Evolutionary conservation across 257 asterid genomes (phyloP).

Genomic region (Galeopsis tetrahit): DNA sequence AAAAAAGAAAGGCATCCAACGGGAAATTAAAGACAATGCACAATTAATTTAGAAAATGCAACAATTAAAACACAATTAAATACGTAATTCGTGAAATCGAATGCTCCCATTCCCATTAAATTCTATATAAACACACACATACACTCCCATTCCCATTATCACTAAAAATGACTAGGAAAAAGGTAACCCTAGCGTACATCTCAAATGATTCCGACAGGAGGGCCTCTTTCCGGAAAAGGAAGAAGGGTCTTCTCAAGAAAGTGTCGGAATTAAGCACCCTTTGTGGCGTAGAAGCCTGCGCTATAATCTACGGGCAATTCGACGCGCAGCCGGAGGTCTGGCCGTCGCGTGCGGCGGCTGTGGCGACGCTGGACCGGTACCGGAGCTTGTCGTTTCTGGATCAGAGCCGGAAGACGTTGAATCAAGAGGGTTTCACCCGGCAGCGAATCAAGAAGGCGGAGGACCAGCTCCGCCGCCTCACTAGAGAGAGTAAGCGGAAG

Average conservation of each 20-base stretch:
- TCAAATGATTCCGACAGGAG: constrained; percentile 46
- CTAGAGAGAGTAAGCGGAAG: constrained; percentile 39
- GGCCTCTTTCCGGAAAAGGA: constrained; percentile 53
- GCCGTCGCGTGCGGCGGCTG: constrained; percentile 46
- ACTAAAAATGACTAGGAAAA: constrained; percentile 46
- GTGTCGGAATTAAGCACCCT: constrained; percentile 47
- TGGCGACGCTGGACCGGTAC: constrained; percentile 43
- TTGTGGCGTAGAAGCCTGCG: constrained; percentile 52
- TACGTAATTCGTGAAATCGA: background rate
- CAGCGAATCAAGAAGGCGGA: constrained; percentile 45
- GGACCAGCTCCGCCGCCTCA: constrained; percentile 40
- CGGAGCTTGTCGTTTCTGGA: constrained; percentile 38
- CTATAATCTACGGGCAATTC: constrained; percentile 47
- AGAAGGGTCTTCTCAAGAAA: constrained; percentile 58
- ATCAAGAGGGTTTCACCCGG: constrained; percentile 48
- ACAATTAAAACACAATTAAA: no score
- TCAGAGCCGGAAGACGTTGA: constrained; percentile 44
- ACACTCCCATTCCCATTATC: background rate
- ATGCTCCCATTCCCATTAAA: background rate
- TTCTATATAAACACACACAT: background rate
- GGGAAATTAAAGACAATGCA: no score
- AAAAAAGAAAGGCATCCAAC: no score
- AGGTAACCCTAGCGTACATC: constrained; percentile 47
- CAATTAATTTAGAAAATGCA: no score
- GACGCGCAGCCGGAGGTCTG: constrained; percentile 49